Base-by-base conservation (phyloP, 176 grass and related monocot genomes). In the Oryza nivara region DNA sequence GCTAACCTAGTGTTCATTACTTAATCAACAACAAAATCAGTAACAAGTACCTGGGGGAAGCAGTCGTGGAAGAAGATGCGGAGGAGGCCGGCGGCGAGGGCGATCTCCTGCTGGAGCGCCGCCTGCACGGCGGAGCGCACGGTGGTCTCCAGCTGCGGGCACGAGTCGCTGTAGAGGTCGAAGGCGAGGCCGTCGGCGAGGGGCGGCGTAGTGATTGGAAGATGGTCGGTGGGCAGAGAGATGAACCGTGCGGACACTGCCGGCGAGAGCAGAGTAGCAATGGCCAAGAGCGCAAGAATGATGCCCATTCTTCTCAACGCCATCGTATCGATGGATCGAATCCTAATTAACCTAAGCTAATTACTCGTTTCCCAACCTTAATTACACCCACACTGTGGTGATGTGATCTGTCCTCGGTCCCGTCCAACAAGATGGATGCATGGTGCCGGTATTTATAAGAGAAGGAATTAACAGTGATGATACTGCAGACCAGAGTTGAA, bases 41-140 rank as follows among this genome's bases (percentile, higher is more conserved):
- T 47, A 47, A 3, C 8, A 32, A 22, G 69, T 38, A 60, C 74
- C 74, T 78, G 80, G 1, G 85, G 84, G 56, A 91, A 85, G 82
- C 77, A 81, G 82, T 91, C 89, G 76, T 91, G 85, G 85, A 88
- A 85, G 72, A 81, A 87, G 72, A 88, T 75, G 17, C 85, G 85
- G 67, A 91, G 77, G 43, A 88, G 70, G 11, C 89, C 89, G 66
- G 89, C 81, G 67, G 77, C 72, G 51, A 85, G 54, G 80, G 68
- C 68, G 51, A 63, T 43, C 51, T 82, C 80, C 3, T 23, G 22
- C 68, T 44, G 49, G 0, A 82, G 51, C 80, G 80, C 80, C 15
- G 35, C 26, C 80, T 61, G 51, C 68, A 82, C 80, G 19, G 70
- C 40, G 3, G 80, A 70, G 68, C 51, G 36, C 80, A 82, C 80